Evolutionary conservation across 331 rosid genomes (phyloP), one percentile per base, ranked within the genome.

Genomic region (Malus hybrid): DNA sequence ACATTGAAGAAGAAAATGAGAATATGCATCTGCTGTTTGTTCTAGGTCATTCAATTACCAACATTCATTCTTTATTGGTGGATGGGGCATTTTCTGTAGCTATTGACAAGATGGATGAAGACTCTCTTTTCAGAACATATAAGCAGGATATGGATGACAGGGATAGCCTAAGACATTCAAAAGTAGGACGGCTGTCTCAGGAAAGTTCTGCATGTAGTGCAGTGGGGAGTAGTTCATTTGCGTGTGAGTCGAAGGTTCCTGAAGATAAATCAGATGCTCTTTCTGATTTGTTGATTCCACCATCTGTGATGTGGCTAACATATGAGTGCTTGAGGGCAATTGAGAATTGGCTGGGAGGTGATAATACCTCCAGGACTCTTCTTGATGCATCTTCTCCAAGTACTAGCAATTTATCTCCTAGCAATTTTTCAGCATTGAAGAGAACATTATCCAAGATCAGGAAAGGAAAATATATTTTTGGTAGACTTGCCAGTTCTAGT

Each of bases 1-100:
- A n/a, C 78, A 80, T 89, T 63, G 99, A 95, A 88, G 99, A 95
- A 72, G 99, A 95, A 79, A 92, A 83, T 86, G 97, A 90, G 66
- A 74, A 22, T 79, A 88, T 89, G 69, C 87, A 84, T 80, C 62
- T 86, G 36, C 97, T 93, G 74, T 95, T 89, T 63, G 82, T 80
- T 73, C 85, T 95, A 66, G 88, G 93, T 75, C 88, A 89, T 82
- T 84, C 86, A 65, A 85, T 95, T 79, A 88, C 90, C 75, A 90
- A 88, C 71, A 88, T 95, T 78, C 94, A 95, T 80, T 75, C 92
- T 82, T 81, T 90, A 63, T 82, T 95, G 81, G 97, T 92, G 79
- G 91, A 90, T 78, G 99, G 97, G 71, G 96, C 91, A 10, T 92
- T 90, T 84, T 89, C 89, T 76, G 88, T 82, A 75, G 77, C 86